Conservation (phyloP, 805 yeast species). For the Sugiyamaella floridensis region DNA sequence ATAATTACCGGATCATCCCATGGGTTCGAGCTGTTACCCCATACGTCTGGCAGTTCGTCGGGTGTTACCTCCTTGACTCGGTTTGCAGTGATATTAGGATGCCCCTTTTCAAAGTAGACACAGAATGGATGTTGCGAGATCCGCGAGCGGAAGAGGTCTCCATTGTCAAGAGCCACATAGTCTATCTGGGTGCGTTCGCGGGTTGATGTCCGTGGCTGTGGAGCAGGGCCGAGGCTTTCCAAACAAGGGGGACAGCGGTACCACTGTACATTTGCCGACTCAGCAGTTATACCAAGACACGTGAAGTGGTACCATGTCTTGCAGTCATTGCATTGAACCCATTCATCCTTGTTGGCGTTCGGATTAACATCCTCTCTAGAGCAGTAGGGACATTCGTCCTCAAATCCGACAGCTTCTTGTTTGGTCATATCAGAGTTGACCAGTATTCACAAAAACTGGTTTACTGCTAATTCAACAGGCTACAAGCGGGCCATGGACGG, state of each 20-base stretch:
- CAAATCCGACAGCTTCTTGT: too few relatives aligned
- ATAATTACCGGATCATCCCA: slow-evolving; percentile 43
- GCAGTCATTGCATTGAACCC: slow-evolving; percentile 56
- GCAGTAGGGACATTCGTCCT: too few relatives aligned
- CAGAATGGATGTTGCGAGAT: slow-evolving; percentile 54
- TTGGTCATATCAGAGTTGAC: too few relatives aligned
- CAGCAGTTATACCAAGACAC: slow-evolving; percentile 39
- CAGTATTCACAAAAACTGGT: too few relatives aligned
- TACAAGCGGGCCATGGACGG: too few relatives aligned
- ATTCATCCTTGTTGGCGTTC: slow-evolving; percentile 19
- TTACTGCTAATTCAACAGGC: too few relatives aligned
- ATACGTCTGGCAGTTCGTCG: slow-evolving; percentile 32
- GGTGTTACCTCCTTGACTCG: slow-evolving; percentile 30
- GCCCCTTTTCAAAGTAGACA: slow-evolving; percentile 8
- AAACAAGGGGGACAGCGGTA: slow-evolving; percentile 54
- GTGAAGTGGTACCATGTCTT: slow-evolving; percentile 46
- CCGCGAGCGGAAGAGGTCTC: slow-evolving; percentile 44
- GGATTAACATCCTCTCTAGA: too few relatives aligned
- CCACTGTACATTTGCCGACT: slow-evolving; percentile 32
- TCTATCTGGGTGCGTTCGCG: slow-evolving; percentile 56
- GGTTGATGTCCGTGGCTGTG: slow-evolving; percentile 45
- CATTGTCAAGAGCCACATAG: slow-evolving; percentile 72
- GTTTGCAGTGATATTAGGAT: slow-evolving; percentile 25
- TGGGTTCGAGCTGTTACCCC: slow-evolving; percentile 30
- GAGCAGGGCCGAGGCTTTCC: slow-evolving; percentile 42